A percentile compares a stretch with the other conserved stretches of the same genome.
These are phyloP conservation scores for Hypomyces rosellus DNA, from an alignment of 2,329 filamentous ascomycete genomes.

Conservation along the genomic window DNA sequence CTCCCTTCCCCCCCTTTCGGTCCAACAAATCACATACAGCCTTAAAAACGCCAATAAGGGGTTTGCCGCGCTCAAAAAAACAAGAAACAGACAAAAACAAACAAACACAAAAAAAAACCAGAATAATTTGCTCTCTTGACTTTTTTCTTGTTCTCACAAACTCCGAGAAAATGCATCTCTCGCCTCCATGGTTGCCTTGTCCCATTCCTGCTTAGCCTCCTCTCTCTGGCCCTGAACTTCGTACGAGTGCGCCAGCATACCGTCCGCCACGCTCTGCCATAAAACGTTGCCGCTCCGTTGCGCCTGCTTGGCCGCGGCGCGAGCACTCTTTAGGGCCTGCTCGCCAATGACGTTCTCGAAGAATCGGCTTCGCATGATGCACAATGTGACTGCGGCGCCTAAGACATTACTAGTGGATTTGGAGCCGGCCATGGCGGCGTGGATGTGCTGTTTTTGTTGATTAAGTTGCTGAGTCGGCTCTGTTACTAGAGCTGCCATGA, in stretches of 20 bases:
- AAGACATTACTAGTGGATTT: constrained; percentile 68
- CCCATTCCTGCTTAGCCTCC: constrained; percentile 35
- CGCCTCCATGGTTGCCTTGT: constrained; percentile 37
- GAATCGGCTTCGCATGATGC: constrained; percentile 76
- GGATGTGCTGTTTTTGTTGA: constrained; percentile 71
- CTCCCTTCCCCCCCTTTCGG: neutral
- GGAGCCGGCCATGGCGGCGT: constrained; percentile 63
- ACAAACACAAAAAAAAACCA: constrained; percentile 10
- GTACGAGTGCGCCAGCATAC: constrained; percentile 68
- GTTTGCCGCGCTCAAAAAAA: no score
- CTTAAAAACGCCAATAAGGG: no score
- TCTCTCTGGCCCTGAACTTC: constrained; percentile 61
- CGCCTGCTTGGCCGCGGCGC: constrained; percentile 62
- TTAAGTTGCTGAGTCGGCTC: constrained; percentile 61
- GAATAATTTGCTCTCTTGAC: neutral
- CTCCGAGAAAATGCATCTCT: constrained; percentile 35
- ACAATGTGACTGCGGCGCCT: constrained; percentile 75
- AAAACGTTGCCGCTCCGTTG: constrained; percentile 63
- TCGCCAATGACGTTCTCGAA: constrained; percentile 78
- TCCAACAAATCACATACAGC: no score
- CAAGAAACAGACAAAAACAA: neutral
- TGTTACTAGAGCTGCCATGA: constrained; percentile 61
- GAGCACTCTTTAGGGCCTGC: constrained; percentile 70
- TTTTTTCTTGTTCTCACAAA: constrained; percentile 16
- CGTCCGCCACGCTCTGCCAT: constrained; percentile 76